Percentiles rank a stretch among this genome's conserved stretches.
These are phyloP conservation scores for Hymenoscyphus fructigenus DNA, from an alignment of 2,329 filamentous ascomycete genomes.

Conservation along the genomic window DNA sequence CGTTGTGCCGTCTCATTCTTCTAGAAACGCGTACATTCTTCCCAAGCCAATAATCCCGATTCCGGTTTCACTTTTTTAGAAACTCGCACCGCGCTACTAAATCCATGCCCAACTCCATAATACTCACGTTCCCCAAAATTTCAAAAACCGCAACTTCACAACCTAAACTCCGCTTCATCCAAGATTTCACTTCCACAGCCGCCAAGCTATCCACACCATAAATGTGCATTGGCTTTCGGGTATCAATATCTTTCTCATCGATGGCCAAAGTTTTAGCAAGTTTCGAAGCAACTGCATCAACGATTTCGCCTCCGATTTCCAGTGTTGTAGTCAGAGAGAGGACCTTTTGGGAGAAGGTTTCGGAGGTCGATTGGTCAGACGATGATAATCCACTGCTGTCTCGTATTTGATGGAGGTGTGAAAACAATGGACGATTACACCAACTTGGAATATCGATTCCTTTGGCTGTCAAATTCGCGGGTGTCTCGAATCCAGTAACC, in stretches of 20 bases:
- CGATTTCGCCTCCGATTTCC: neutral
- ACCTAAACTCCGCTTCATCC: conserved; percentile 46
- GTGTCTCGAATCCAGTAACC: conserved; percentile 16
- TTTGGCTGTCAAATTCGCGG: conserved; percentile 44
- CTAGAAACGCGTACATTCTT: too few relatives aligned
- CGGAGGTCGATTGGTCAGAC: neutral
- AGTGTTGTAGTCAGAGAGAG: neutral
- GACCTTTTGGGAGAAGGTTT: neutral
- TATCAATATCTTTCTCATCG: conserved; percentile 45
- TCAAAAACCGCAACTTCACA: conserved; percentile 48
- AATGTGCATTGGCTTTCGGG: conserved; percentile 38
- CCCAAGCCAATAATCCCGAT: neutral
- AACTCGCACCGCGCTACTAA: conserved; percentile 1
- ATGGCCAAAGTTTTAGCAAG: conserved; percentile 42
- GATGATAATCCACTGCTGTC: neutral
- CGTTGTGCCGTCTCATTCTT: too few relatives aligned
- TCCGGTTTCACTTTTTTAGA: neutral
- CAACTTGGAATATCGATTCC: conserved; percentile 53
- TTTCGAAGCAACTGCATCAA: conserved; percentile 39
- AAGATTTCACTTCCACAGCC: conserved; percentile 37
- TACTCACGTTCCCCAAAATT: conserved; percentile 36
- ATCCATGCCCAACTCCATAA: neutral
- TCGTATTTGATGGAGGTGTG: neutral
- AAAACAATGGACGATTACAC: neutral
- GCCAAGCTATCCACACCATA: conserved; percentile 40